Conservation (phyloP, 192 early-diverging fungal species). For the Coemansia aciculifera region DNA sequence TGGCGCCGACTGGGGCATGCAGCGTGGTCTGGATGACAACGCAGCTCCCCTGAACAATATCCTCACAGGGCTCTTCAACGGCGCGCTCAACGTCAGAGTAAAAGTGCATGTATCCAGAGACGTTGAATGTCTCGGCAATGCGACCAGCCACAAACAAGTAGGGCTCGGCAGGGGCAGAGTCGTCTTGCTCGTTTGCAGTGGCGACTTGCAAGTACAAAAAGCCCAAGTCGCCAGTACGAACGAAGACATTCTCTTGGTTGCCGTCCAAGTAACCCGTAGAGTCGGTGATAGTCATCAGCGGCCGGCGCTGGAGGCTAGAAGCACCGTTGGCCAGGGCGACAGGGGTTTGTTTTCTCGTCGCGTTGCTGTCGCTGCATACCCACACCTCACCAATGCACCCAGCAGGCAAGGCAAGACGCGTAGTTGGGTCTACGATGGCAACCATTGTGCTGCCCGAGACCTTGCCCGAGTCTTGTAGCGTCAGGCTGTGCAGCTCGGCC, state of each 20-base stretch:
- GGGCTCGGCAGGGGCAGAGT: conserved; percentile 59
- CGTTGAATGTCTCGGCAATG: conserved; percentile 67
- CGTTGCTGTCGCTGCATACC: conserved; percentile 63
- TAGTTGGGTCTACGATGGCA: conserved; percentile 81
- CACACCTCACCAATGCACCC: conserved; percentile 85
- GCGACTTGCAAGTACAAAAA: conserved; percentile 76
- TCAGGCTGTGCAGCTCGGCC: conserved; percentile 56
- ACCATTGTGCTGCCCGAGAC: conserved; percentile 76
- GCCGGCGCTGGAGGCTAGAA: conserved; percentile 9
- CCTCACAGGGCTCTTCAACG: conserved; percentile 65
- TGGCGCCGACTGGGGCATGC: conserved; percentile 14
- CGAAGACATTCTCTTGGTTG: conserved; percentile 62
- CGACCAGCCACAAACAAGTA: conserved; percentile 78
- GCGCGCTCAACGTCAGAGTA: conserved; percentile 72
- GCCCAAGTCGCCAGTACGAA: conserved; percentile 80
- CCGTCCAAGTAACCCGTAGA: conserved; percentile 57
- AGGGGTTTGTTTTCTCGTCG: conserved; percentile 29
- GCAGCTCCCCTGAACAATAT: conserved; percentile 32
- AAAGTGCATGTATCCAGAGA: conserved; percentile 73
- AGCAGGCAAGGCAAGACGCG: conserved; percentile 64
- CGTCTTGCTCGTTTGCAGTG: conserved; percentile 53
- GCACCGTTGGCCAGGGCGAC: neutral
- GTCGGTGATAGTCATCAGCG: conserved; percentile 20
- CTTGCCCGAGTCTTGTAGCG: conserved; percentile 74
- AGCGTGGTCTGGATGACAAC: conserved; percentile 43